Conservation (phyloP, 805 yeast species). For the Candida quercuum region DNA sequence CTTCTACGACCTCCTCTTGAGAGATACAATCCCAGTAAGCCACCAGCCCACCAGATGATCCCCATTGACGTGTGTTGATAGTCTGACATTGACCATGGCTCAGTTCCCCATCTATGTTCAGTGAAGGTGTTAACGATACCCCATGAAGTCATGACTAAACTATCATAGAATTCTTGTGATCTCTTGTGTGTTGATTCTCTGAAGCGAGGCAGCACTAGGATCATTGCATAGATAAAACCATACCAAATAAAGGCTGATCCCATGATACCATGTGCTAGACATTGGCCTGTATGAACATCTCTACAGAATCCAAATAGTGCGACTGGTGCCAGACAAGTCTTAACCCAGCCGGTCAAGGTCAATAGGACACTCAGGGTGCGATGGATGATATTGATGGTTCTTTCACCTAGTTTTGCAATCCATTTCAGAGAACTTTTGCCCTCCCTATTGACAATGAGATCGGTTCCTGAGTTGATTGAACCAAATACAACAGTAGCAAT, state of each 20-base stretch:
- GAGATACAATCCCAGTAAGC: constrained; percentile 75
- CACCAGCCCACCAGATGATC: constrained; percentile 94
- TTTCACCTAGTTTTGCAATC: constrained; percentile 33
- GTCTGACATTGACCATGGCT: constrained; percentile 88
- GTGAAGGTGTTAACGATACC: constrained; percentile 94
- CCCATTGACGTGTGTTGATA: constrained; percentile 97
- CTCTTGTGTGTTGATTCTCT: constrained; percentile 42
- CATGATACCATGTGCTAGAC: constrained; percentile 97
- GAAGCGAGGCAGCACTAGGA: constrained; percentile 73
- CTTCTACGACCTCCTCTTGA: constrained; percentile 64
- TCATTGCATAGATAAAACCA: constrained; percentile 64
- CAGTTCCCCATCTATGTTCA: constrained; percentile 91
- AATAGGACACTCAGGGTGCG: constrained; percentile 41
- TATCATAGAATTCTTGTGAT: constrained; percentile 85
- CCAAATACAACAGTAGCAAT: constrained; percentile 49
- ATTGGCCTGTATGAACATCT: constrained; percentile 81
- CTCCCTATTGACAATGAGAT: constrained; percentile 23
- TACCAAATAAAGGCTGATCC: constrained; percentile 82
- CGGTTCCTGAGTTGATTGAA: constrained; percentile 47
- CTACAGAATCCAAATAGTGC: constrained; percentile 87
- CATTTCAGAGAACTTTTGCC: constrained; percentile 24
- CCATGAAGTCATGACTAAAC: constrained; percentile 76
- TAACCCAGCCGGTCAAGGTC: constrained; percentile 68
- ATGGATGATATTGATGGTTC: constrained; percentile 31
- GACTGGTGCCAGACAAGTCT: constrained; percentile 74